phyloP scores from a whole-genome alignment of 2,329 filamentous ascomycete species.

The Colletotrichum gloeosporioides region DNA sequence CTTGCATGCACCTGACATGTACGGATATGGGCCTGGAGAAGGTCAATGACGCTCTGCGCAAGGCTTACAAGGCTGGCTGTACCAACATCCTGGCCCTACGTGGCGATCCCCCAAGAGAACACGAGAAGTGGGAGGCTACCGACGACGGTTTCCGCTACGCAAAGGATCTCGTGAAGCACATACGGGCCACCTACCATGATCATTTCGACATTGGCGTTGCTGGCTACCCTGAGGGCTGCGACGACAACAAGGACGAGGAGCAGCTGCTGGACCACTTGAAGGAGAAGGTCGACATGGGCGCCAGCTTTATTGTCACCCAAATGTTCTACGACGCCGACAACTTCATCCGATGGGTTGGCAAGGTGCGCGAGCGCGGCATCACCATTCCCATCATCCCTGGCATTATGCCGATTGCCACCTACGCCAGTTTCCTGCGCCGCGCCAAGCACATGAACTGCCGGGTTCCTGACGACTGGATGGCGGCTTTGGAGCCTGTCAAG shows the following conservation, averaged over 20 bases:
- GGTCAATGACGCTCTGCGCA: slow-evolving; percentile 85
- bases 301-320: slow-evolving; percentile 93
- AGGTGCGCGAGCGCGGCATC: slow-evolving; percentile 85
- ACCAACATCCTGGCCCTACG: slow-evolving; percentile 95
- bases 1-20: slow-evolving; percentile 98
- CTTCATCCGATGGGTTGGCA: slow-evolving; percentile 89
- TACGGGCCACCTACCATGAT: slow-evolving; percentile 71
- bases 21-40: slow-evolving; percentile 96
- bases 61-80: slow-evolving; percentile 93
- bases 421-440: slow-evolving; percentile 88
- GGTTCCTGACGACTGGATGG: slow-evolving; percentile 81
- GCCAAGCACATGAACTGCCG: slow-evolving; percentile 90
- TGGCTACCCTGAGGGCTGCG: slow-evolving; percentile 93
- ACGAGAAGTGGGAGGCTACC: slow-evolving; percentile 90
- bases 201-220: slow-evolving; percentile 98
- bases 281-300: slow-evolving; percentile 95
- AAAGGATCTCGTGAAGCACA: slow-evolving; percentile 86
- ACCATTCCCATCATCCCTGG: slow-evolving; percentile 83
- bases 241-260: slow-evolving; percentile 90
- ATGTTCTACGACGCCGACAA: slow-evolving; percentile 99
- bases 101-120: slow-evolving; percentile 91
- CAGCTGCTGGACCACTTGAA: slow-evolving; percentile 85
- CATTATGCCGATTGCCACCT: slow-evolving; percentile 90
- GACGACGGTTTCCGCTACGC: slow-evolving; percentile 92
- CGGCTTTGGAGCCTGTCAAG: slow-evolving; percentile 88